A percentile compares a stretch with the other conserved stretches of the same genome.
Evolutionary conservation across 208 protist species (phyloP).

Genomic region (Phytomonas serpens): DNA sequence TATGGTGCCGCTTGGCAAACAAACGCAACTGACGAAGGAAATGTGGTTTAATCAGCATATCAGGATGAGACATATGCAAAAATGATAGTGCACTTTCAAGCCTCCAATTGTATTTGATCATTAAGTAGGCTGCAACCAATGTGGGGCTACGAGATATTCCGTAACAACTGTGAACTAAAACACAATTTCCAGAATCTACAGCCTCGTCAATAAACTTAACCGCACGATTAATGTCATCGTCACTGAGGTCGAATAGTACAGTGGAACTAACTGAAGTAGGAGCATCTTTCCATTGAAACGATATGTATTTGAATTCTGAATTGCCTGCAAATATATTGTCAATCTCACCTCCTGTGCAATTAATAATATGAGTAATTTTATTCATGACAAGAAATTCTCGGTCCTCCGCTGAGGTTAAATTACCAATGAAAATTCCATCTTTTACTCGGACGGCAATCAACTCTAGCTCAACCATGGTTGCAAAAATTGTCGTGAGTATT

Average conservation of each 20-base stretch:
- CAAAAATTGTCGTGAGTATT: conserved; percentile 10
- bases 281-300: conserved; percentile 87
- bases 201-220: conserved; percentile 86
- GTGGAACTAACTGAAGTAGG: conserved; percentile 62
- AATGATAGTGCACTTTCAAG: conserved; percentile 79
- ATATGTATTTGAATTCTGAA: conserved; percentile 76
- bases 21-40: conserved; percentile 83
- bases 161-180: conserved; percentile 83
- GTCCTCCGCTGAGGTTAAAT: conserved; percentile 72
- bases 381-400: conserved; percentile 87
- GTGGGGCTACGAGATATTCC: conserved; percentile 77
- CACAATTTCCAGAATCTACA: conserved; percentile 70
- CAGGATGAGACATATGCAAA: conserved; percentile 83
- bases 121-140: conserved; percentile 84
- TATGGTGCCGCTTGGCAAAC: conserved; percentile 74
- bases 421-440: conserved; percentile 91
- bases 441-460: conserved; percentile 87
- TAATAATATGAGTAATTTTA: conserved; percentile 91
- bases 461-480: conserved; percentile 38
- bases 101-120: conserved; percentile 90
- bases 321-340: conserved; percentile 72
- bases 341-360: conserved; percentile 84
- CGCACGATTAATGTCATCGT: conserved; percentile 70
- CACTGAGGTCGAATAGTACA: conserved; percentile 73
- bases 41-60: conserved; percentile 86